Evolutionary conservation across 768 basidiomycete species (phyloP).

Genomic region (Pleurotus djamor): DNA sequence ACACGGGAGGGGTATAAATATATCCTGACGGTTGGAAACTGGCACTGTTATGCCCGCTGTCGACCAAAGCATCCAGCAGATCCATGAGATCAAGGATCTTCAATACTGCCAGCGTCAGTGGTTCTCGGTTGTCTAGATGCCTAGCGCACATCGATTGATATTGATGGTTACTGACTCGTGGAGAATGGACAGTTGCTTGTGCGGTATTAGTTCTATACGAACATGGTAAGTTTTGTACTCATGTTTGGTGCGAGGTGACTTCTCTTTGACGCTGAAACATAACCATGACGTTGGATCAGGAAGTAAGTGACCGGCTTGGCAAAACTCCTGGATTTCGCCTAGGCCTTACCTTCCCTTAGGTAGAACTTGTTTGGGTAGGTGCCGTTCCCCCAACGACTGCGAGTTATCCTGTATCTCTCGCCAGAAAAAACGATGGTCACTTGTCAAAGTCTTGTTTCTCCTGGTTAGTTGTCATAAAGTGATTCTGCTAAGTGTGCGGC

Average conservation of each 20-base stretch:
- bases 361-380: conserved; percentile 5
- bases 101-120: neutral
- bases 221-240: neutral
- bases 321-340: neutral
- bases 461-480: neutral
- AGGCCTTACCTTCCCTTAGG: neutral
- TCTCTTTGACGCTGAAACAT: neutral
- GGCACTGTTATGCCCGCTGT: neutral
- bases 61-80: conserved; percentile 1
- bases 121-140: neutral
- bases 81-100: conserved; percentile 2
- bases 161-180: neutral
- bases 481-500: neutral
- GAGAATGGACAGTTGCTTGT: neutral
- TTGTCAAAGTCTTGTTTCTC: neutral
- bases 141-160: neutral
- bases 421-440: conserved; percentile 2
- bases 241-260: neutral
- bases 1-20: neutral
- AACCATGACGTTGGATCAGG: conserved; percentile 2
- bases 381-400: neutral
- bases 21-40: neutral
- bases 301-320: neutral
- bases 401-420: neutral
- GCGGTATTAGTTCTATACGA: conserved; percentile 2